phyloP scores from a whole-genome alignment of 2,329 filamentous ascomycete species.

The Colletotrichum camelliae region DNA sequence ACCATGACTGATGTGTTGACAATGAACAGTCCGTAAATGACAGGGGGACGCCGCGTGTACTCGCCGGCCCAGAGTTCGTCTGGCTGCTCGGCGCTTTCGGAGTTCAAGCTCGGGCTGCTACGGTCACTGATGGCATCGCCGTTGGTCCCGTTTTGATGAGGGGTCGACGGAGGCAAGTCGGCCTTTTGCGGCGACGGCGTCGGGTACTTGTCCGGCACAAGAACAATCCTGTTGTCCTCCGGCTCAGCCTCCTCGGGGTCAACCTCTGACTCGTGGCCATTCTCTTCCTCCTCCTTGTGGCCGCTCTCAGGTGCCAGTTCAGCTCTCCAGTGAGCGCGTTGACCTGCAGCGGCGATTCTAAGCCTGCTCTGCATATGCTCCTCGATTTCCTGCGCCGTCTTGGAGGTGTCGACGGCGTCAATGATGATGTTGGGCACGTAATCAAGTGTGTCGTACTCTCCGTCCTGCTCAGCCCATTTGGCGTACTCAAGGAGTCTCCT shows the following conservation, averaged over 20 bases:
- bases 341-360: conserved; percentile 37
- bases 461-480: conserved; percentile 48
- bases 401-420: conserved; percentile 37
- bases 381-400: conserved; percentile 35
- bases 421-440: conserved; percentile 44
- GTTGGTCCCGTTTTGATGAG: not conserved
- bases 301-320: conserved; percentile 14
- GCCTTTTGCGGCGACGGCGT: not conserved
- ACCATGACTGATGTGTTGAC: conserved; percentile 43
- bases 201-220: conserved; percentile 17
- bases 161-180: not conserved
- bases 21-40: conserved; percentile 50
- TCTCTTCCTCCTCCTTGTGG: not conserved
- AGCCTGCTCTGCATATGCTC: conserved; percentile 40
- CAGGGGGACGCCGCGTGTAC: conserved; percentile 33
- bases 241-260: conserved; percentile 13
- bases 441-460: conserved; percentile 36
- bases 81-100: not conserved
- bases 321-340: conserved; percentile 38
- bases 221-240: conserved; percentile 18
- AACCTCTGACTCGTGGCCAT: not conserved
- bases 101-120: not conserved
- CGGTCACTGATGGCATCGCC: not conserved
- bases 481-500: conserved; percentile 39
- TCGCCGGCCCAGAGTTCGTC: not conserved